Base-by-base conservation (phyloP, 208 protist genomes). In the Trypanosoma conorhini region DNA sequence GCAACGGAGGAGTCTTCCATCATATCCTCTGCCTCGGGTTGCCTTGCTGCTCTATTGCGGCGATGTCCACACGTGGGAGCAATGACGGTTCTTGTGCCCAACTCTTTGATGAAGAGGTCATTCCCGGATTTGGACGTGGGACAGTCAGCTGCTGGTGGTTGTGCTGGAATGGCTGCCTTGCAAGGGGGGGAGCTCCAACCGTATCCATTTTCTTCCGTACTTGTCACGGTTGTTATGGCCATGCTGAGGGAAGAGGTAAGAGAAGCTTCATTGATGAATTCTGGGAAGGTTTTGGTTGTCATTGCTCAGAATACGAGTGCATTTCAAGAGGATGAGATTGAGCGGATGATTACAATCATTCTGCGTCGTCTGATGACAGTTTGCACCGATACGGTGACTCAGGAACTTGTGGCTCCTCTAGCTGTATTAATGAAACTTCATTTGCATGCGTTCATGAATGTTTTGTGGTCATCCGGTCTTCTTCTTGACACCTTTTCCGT, bases 381-480 rank as follows among this genome's bases (percentile, higher is more conserved):
- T 44, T 72, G 75, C 24, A 89, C 83, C 0, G 74, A 80, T 64
- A 85, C 74, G 8, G 85, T 87, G 12, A 64, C 54, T 8, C 66
- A 87, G 62, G 79, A 90, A 69, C 76, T 93, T 35, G 52, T 93
- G 15, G 46, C 68, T 5, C 85, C 87, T 24, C 64, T 93, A 5
- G 82, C 85, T 40, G 71, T 80, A n/a, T 64, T 93, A 62, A 61
- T 88, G 44, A 62, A 66, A 61, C 56, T 61, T 22, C 72, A 90
- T 75, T 73, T 79, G 1, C 76, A 57, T n/a, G 74, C 76, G 17
- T 75, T 90, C 56, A 60, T 85, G 26, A 65, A 63, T 35, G 73
- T 74, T 26, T 56, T 91, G 35, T 65, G 56, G 51, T 70, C 80
- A 50, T 67, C 56, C 22, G 78, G 72, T 0, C 50, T 85, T 24